phyloP scores from a whole-genome alignment of 208 protist genomes.

The Porcisia deanei region DNA sequence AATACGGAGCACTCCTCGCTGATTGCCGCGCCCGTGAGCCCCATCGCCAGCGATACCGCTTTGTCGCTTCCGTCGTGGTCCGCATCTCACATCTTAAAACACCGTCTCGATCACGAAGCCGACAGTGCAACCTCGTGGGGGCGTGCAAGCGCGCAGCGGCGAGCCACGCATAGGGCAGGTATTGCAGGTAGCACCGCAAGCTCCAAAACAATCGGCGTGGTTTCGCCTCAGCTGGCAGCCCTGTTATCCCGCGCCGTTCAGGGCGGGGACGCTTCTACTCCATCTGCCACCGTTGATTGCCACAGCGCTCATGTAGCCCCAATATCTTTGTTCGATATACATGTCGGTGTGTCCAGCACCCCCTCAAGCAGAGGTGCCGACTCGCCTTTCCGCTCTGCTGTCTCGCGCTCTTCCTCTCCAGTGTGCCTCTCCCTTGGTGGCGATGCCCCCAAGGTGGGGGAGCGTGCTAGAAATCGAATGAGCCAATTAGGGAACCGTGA shows the following conservation, averaged over 20 bases:
- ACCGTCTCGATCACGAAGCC: not conserved
- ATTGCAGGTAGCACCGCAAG: not conserved
- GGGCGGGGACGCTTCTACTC: not conserved
- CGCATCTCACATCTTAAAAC: not conserved
- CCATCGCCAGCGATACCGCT: conserved; percentile 23
- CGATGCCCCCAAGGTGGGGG: not conserved
- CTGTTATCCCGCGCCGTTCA: conserved; percentile 23
- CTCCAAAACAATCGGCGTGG: not conserved
- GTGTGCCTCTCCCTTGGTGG: not conserved
- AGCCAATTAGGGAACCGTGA: not conserved
- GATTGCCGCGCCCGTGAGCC: conserved; percentile 19
- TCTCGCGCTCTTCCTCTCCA: not conserved
- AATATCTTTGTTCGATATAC: conserved; percentile 19
- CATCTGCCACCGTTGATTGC: not conserved
- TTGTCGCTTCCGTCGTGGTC: conserved; percentile 20
- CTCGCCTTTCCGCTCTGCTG: not conserved
- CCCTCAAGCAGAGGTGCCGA: not conserved
- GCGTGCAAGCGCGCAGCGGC: not conserved
- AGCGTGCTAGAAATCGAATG: not conserved
- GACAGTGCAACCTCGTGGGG: not conserved
- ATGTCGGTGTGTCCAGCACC: conserved; percentile 5
- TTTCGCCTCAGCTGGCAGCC: conserved; percentile 16
- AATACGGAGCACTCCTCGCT: not conserved
- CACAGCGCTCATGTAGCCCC: not conserved
- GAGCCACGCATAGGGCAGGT: not conserved